A percentile compares a stretch with the other conserved stretches of the same genome.
phyloP scores from a whole-genome alignment of 108 stramenopile genomes.

The Thalassiosira profunda region DNA sequence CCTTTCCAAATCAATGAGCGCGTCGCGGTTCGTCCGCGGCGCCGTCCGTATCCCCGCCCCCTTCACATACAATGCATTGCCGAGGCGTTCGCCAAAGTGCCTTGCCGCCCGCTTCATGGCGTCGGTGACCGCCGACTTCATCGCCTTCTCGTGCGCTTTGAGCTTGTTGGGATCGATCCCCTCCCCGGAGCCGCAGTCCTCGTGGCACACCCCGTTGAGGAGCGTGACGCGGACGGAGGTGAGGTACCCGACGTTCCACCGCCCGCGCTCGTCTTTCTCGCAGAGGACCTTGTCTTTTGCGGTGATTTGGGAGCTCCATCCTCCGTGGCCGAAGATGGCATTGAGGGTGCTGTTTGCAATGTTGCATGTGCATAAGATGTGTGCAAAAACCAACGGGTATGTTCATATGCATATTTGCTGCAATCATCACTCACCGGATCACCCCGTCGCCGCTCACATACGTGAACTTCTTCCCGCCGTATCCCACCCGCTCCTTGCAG shows the following conservation, averaged over 20 bases:
- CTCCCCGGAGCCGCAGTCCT: slow-evolving; percentile 55
- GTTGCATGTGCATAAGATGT: neutral
- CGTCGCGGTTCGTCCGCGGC: slow-evolving; percentile 39
- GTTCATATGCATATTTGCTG: neutral
- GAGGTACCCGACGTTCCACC: slow-evolving; percentile 49
- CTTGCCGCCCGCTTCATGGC: slow-evolving; percentile 54
- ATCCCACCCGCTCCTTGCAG: slow-evolving; percentile 55
- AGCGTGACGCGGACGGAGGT: slow-evolving; percentile 43
- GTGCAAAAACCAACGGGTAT: neutral
- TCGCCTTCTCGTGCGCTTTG: slow-evolving; percentile 50
- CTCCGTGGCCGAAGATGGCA: slow-evolving; percentile 51
- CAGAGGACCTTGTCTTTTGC: slow-evolving; percentile 29
- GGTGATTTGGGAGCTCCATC: slow-evolving; percentile 52
- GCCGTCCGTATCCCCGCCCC: slow-evolving; percentile 41
- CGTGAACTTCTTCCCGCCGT: slow-evolving; percentile 41
- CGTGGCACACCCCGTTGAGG: slow-evolving; percentile 38
- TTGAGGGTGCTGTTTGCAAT: slow-evolving; percentile 34
- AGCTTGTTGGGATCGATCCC: slow-evolving; percentile 43
- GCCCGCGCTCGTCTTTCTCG: slow-evolving; percentile 45
- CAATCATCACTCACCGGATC: slow-evolving; percentile 20
- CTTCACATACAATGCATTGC: slow-evolving; percentile 55
- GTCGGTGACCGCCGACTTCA: slow-evolving; percentile 54
- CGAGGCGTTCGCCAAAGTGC: slow-evolving; percentile 52
- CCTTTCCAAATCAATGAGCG: slow-evolving; percentile 31
- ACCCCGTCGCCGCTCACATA: slow-evolving; percentile 54